Conservation (phyloP, 306 rosid species). For the Myrica gale region DNA sequence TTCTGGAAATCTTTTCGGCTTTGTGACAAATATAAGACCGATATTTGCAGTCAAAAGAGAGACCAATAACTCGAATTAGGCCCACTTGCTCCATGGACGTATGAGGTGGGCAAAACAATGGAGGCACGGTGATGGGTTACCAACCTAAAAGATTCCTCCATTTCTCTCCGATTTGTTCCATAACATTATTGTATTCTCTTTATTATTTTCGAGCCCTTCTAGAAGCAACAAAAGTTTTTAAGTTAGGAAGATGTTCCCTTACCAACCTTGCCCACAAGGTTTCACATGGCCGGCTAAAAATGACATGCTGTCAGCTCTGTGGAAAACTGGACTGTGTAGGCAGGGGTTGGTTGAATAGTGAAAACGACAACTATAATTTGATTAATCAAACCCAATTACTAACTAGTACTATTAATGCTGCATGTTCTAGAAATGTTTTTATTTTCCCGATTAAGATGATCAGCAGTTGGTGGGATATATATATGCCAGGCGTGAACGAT, state of each 20-base stretch:
- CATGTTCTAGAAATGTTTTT: slow-evolving; percentile 3
- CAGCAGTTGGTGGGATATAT: not conserved
- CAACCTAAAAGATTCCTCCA: slow-evolving; percentile 4
- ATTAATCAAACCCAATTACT: not conserved
- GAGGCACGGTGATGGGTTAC: slow-evolving; percentile 1
- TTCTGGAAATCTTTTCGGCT: not conserved
- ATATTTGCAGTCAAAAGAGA: too few species aligned
- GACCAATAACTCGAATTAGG: not conserved
- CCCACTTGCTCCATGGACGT: not conserved
- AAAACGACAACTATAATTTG: slow-evolving; percentile 25
- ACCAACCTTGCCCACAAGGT: slow-evolving; percentile 42
- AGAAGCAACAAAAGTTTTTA: slow-evolving; percentile 41
- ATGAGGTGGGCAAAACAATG: not conserved
- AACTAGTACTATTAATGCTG: slow-evolving; percentile 9
- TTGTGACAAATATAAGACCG: too few species aligned
- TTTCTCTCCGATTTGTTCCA: not conserved
- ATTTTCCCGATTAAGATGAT: not conserved
- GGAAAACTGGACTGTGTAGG: slow-evolving; percentile 17
- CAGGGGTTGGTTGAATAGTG: slow-evolving; percentile 33
- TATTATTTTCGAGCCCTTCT: slow-evolving; percentile 30
- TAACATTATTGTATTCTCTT: not conserved
- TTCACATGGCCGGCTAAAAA: slow-evolving; percentile 38
- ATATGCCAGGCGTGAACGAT: not conserved
- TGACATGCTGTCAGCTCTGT: slow-evolving; percentile 1
- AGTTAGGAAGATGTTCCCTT: slow-evolving; percentile 43